Conservation (phyloP, 352 stramenopile species). For the Pelagophyceae sp. region DNA sequence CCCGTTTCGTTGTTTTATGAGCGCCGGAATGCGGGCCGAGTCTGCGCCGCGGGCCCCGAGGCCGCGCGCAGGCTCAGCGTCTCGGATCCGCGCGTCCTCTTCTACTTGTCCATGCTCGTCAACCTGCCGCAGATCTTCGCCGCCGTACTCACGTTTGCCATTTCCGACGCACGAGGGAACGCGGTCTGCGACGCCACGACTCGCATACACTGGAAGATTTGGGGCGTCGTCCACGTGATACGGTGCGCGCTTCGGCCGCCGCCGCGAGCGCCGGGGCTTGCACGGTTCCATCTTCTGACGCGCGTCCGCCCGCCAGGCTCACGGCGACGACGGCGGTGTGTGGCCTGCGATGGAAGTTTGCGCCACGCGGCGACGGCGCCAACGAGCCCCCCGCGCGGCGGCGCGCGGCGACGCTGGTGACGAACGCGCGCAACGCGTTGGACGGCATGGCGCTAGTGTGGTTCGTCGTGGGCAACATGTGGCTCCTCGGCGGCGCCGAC, state of each 20-base stretch:
- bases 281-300: too few relatives aligned
- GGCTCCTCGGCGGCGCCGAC: conserved; percentile 36
- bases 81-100: neutral
- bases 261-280: too few relatives aligned
- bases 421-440: conserved; percentile 32
- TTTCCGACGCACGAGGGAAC: neutral
- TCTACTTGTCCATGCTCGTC: neutral
- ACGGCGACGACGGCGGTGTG: neutral
- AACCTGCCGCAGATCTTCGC: conserved; percentile 9
- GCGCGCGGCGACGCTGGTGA: neutral
- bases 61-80: neutral
- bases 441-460: conserved; percentile 41
- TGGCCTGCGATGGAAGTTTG: conserved; percentile 3
- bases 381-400: neutral
- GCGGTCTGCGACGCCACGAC: neutral
- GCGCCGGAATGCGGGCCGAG: too few relatives aligned
- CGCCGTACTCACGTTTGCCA: neutral
- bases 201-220: neutral
- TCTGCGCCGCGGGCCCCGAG: too few relatives aligned
- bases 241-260: too few relatives aligned
- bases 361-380: neutral
- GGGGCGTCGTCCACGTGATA: neutral
- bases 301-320: too few relatives aligned
- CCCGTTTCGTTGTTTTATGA: too few relatives aligned
- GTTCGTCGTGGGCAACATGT: conserved; percentile 47